Evolutionary conservation across 2,329 filamentous ascomycete species (phyloP).

Genomic region (Ophiosphaerella korrae): DNA sequence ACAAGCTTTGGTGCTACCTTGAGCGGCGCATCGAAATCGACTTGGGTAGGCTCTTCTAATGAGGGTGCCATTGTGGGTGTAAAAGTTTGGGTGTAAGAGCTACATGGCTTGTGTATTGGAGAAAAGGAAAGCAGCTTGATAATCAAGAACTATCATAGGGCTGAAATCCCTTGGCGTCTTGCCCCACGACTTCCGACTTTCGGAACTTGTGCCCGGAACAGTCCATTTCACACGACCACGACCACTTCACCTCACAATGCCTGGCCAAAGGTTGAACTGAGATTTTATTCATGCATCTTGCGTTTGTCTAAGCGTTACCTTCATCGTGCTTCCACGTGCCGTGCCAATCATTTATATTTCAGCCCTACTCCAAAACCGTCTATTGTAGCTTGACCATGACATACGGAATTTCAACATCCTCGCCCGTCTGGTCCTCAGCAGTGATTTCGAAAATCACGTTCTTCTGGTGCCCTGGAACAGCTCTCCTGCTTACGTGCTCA

Average conservation of each 20-base stretch:
- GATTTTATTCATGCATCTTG: not conserved
- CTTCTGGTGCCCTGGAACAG: constrained; percentile 87
- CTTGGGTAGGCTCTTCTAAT: constrained; percentile 70
- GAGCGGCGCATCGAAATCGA: constrained; percentile 75
- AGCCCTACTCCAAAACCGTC: not conserved
- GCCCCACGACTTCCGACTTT: constrained; percentile 29
- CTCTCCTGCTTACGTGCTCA: constrained; percentile 88
- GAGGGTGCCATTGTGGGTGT: constrained; percentile 72
- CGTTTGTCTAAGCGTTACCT: constrained; percentile 24
- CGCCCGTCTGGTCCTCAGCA: constrained; percentile 82
- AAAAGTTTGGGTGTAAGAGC: constrained; percentile 12
- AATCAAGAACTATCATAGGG: constrained; percentile 37
- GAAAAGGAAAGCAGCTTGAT: constrained; percentile 36
- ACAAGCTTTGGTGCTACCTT: constrained; percentile 83
- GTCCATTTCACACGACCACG: not conserved
- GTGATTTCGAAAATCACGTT: constrained; percentile 96
- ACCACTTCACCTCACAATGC: not conserved
- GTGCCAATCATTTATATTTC: not conserved
- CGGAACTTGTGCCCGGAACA: constrained; percentile 17
- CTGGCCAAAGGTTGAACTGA: no score
- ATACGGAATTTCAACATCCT: constrained; percentile 97
- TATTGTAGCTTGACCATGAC: constrained; percentile 81
- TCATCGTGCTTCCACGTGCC: not conserved
- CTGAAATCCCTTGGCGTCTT: constrained; percentile 29
- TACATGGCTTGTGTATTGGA: constrained; percentile 26